A percentile compares a stretch with the other conserved stretches of the same genome.
phyloP scores from a whole-genome alignment of 306 rosid species.

The Amphicarpaea edgeworthii region DNA sequence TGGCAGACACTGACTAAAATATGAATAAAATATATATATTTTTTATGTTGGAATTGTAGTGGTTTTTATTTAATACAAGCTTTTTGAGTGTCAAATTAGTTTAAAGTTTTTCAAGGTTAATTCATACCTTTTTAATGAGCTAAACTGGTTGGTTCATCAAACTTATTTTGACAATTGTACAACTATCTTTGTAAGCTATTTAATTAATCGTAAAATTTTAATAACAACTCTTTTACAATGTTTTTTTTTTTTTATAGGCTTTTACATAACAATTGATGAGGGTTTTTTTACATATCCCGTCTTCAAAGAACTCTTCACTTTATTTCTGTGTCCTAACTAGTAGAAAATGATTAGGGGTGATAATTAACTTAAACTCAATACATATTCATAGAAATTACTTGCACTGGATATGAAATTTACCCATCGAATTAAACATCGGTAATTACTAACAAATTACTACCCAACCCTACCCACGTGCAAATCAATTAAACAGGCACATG shows the following conservation, averaged over 20 bases:
- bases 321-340: not conserved
- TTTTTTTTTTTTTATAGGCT: not conserved
- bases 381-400: not conserved
- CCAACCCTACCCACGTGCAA: not conserved
- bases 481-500: too few relatives aligned
- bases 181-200: slow-evolving; percentile 20
- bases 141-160: not conserved
- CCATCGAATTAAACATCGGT: not conserved
- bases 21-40: not conserved
- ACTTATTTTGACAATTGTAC: not conserved
- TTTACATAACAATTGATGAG: not conserved
- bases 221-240: not conserved
- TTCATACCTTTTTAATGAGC: not conserved
- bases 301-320: not conserved
- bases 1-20: not conserved
- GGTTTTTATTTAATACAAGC: not conserved
- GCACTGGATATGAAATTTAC: not conserved
- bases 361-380: not conserved
- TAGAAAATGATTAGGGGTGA: not conserved
- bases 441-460: not conserved
- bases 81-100: not conserved
- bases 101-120: not conserved
- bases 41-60: not conserved
- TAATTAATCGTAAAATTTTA: not conserved
- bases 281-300: not conserved